These are phyloP conservation scores for Lentinula raphanica DNA, from an alignment of 768 basidiomycete species.

Conservation along the genomic window DNA sequence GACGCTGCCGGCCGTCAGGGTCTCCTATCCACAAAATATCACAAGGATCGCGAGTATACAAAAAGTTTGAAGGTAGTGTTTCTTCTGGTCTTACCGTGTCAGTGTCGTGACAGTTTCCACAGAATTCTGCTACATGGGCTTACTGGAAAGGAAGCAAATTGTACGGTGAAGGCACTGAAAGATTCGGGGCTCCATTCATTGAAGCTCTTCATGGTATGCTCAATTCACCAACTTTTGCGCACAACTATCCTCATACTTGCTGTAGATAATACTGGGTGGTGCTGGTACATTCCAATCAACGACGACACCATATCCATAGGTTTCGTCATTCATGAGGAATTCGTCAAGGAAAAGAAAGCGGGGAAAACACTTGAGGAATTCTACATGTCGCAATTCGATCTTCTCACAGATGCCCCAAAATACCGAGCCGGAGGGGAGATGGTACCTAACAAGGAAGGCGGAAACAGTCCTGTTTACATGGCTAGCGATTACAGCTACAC, in stretches of 20 bases:
- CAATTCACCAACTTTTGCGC: constrained; percentile 13
- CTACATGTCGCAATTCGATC: constrained; percentile 25
- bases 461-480: constrained; percentile 19
- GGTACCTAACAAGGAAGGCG: constrained; percentile 18
- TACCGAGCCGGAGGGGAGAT: constrained; percentile 17
- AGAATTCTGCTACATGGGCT: constrained; percentile 61
- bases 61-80: constrained; percentile 36
- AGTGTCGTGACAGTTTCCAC: neutral
- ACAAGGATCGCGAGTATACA: constrained; percentile 51
- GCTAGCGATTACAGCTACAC: constrained; percentile 32
- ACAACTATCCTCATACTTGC: neutral
- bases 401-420: constrained; percentile 1
- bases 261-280: constrained; percentile 48
- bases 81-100: no score
- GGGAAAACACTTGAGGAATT: constrained; percentile 18
- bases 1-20: constrained; percentile 61
- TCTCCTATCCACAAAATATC: constrained; percentile 53
- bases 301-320: constrained; percentile 47
- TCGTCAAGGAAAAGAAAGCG: constrained; percentile 24
- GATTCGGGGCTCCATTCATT: constrained; percentile 28
- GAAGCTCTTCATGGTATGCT: constrained; percentile 28
- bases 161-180: constrained; percentile 37
- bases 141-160: constrained; percentile 52
- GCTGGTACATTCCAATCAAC: constrained; percentile 56
- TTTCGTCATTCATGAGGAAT: constrained; percentile 40